Evolutionary conservation across 371 early-diverging fungal species (phyloP).

Genomic region (Actinomucor elegans): DNA sequence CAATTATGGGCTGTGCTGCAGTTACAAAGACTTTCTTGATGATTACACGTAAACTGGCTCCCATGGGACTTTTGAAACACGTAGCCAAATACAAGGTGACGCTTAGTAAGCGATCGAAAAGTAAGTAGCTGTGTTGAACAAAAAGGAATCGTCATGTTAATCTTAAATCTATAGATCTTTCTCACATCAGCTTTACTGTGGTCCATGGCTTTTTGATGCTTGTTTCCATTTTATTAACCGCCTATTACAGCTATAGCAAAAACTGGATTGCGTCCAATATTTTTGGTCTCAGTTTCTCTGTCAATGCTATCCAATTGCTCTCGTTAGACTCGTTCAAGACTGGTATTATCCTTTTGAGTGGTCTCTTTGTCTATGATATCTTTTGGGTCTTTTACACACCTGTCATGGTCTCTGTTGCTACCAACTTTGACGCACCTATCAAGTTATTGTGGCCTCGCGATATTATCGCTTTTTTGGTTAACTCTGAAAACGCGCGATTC

Average conservation of each 20-base stretch:
- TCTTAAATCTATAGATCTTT: conserved; percentile 57
- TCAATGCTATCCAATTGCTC: conserved; percentile 85
- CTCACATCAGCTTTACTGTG: conserved; percentile 70
- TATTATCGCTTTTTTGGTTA: conserved; percentile 48
- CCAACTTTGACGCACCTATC: conserved; percentile 95
- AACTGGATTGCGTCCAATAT: conserved; percentile 93
- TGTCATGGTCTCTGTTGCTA: conserved; percentile 98
- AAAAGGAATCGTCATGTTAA: not conserved
- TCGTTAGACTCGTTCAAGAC: conserved; percentile 94
- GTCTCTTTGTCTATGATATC: conserved; percentile 95
- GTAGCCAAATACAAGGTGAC: conserved; percentile 70
- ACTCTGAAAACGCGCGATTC: conserved; percentile 51
- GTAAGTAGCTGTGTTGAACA: conserved; percentile 35
- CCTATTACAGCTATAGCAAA: conserved; percentile 80
- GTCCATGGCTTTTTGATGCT: conserved; percentile 65
- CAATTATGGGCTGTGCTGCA: conserved; percentile 79
- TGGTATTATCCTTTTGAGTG: conserved; percentile 89
- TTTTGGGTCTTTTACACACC: conserved; percentile 99
- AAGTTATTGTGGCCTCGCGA: conserved; percentile 93
- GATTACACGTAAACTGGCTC: conserved; percentile 50
- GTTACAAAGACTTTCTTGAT: conserved; percentile 66
- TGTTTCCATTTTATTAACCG: conserved; percentile 65
- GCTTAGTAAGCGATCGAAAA: conserved; percentile 70
- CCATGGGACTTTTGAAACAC: conserved; percentile 47
- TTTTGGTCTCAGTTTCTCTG: conserved; percentile 85